Base-by-base conservation (phyloP, 257 asterid species). In the Vinca minor region DNA sequence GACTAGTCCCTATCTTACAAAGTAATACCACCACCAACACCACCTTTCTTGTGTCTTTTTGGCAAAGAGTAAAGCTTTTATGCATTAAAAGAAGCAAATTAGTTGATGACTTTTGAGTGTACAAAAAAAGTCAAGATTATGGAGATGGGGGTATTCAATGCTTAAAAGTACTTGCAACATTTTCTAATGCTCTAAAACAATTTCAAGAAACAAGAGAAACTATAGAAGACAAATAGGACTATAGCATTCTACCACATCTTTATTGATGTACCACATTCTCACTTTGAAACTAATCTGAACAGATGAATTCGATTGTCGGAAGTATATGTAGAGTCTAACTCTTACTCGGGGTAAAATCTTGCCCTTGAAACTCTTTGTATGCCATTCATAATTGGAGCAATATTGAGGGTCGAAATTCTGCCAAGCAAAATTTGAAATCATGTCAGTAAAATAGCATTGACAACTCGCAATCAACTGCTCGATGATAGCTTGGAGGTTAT, bases 61-160 rank as follows among this genome's bases (percentile, higher is more conserved):
- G 69, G 41, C n/a, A n/a, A 68, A 55, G 47, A 56, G 7, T 2
- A 31, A 57, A 18, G 59, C 78, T 54, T 80, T 74, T 81, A 63
- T 77, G 83, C 89, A 80, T 82, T 71, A 85, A 88, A 85, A 88
- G 91, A 75, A 73, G 82, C 64, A 80, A 80, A 62, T 76, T n/a
- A 34, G 70, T 68, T 76, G 88, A 71, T 65, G 73, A 56, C 79
- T 76, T 85, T 71, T 63, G 39, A 64, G 69, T 70, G 71, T 52
- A 4, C 5, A n/a, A n/a, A 67, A n/a, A 60, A 78, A 75, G 75
- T 65, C 57, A 62, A 63, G 69, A 74, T 59, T 60, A 50, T 62
- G 59, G 72, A 68, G 72, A 68, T 26, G 49, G 70, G 71, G 66
- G 57, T 70, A 72, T 65, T 73, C 38, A 74, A 73, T 78, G 78